Percentiles rank a stretch among this genome's conserved stretches.
phyloP scores from a whole-genome alignment of 2,329 filamentous ascomycete species.

The Aspergillus hortae region DNA sequence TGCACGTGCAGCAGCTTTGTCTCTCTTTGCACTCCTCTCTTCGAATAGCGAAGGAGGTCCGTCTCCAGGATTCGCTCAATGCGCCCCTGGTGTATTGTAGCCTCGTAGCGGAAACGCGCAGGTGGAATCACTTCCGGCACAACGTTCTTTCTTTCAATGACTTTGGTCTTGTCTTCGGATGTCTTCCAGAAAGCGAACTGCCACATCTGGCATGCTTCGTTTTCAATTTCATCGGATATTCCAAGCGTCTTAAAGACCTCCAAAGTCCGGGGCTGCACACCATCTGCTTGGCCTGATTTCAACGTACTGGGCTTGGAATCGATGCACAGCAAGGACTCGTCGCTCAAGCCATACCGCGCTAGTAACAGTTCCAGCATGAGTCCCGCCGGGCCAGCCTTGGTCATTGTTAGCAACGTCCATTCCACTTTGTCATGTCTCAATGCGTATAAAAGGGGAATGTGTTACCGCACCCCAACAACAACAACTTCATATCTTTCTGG shows the following conservation, averaged over 20 bases:
- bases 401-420: neutral
- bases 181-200: constrained; percentile 69
- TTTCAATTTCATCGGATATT: constrained; percentile 34
- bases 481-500: constrained; percentile 39
- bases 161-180: constrained; percentile 40
- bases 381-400: constrained; percentile 39
- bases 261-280: constrained; percentile 39
- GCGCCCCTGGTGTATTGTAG: constrained; percentile 65
- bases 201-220: constrained; percentile 38
- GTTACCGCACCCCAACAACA: constrained; percentile 27
- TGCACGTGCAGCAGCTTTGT: constrained; percentile 62
- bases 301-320: constrained; percentile 36
- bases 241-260: constrained; percentile 41
- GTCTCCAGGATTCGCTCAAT: constrained; percentile 67
- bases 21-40: constrained; percentile 56
- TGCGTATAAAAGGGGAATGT: neutral
- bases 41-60: constrained; percentile 60
- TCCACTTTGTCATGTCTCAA: neutral
- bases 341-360: constrained; percentile 39
- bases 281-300: constrained; percentile 41
- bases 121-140: constrained; percentile 55
- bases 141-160: constrained; percentile 59
- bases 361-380: constrained; percentile 39
- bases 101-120: constrained; percentile 66
- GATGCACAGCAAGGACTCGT: constrained; percentile 38